A percentile compares a stretch with the other conserved stretches of the same genome.
Evolutionary conservation across 2,329 filamentous ascomycete species (phyloP).

Genomic region (Hypoxylon sp.): DNA sequence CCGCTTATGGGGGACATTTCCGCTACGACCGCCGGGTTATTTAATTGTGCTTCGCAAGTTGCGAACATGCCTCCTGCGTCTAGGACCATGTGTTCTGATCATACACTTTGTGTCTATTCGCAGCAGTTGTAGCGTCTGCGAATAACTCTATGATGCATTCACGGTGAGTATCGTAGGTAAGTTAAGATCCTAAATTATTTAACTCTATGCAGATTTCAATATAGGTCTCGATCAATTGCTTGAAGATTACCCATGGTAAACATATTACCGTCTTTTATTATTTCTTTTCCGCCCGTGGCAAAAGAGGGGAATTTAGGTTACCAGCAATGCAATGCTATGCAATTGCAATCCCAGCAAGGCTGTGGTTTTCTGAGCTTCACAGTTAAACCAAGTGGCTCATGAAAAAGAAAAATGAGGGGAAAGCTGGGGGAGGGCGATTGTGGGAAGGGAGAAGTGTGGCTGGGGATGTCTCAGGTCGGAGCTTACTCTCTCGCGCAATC

Average conservation of each 20-base stretch:
- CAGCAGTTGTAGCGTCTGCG: conserved; percentile 10
- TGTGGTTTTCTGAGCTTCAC: conserved; percentile 24
- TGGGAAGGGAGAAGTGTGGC: conserved; percentile 35
- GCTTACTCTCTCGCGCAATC: conserved; percentile 34
- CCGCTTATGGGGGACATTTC: conserved; percentile 28
- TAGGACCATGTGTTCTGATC: conserved; percentile 16
- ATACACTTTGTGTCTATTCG: conserved; percentile 7
- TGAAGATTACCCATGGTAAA: conserved; percentile 9
- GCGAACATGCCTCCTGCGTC: conserved; percentile 1
- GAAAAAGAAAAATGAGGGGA: conserved; percentile 14
- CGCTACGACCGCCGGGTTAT: conserved; percentile 28
- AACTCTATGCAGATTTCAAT: conserved; percentile 21
- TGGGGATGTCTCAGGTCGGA: conserved; percentile 34
- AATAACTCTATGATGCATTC: conserved; percentile 11
- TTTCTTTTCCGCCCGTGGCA: conserved; percentile 11
- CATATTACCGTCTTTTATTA: conserved; percentile 1
- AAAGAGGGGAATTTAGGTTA: conserved; percentile 13
- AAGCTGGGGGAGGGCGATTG: conserved; percentile 11
- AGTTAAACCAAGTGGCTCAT: conserved; percentile 42
- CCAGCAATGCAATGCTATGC: conserved; percentile 1
- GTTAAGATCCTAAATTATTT: conserved; percentile 19
- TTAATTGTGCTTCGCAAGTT: conserved; percentile 12
- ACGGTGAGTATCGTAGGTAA: conserved; percentile 26
- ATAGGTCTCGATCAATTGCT: conserved; percentile 15
- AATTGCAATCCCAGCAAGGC: conserved; percentile 16